Conservation (phyloP, 805 yeast genomes). For the Candida alai region DNA sequence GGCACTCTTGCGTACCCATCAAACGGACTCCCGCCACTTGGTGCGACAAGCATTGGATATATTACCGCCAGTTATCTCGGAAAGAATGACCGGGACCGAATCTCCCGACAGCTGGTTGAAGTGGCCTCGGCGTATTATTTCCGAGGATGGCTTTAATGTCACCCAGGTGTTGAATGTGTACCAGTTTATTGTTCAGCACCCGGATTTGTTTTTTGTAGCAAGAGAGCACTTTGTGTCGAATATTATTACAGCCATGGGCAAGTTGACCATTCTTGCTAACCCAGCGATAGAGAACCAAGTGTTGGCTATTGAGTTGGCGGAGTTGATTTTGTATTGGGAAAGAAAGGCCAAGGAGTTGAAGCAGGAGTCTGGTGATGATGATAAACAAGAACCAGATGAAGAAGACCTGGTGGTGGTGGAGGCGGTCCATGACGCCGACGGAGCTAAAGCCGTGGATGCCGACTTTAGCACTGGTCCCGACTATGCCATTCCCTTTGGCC, state of each 20-base stretch:
- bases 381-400: constrained; percentile 5
- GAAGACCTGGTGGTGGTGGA: constrained; percentile 11
- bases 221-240: constrained; percentile 87
- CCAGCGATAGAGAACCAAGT: constrained; percentile 78
- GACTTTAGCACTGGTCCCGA: constrained; percentile 46
- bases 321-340: constrained; percentile 85
- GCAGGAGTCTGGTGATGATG: constrained; percentile 2
- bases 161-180: constrained; percentile 83
- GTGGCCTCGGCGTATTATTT: constrained; percentile 89
- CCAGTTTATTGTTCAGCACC: constrained; percentile 82
- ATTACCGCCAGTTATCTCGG: constrained; percentile 81
- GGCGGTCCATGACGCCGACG: constrained; percentile 7
- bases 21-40: constrained; percentile 75
- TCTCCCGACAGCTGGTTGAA: constrained; percentile 74
- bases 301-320: constrained; percentile 86
- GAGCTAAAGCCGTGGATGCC: constrained; percentile 2
- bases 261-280: constrained; percentile 72
- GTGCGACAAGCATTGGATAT: constrained; percentile 85
- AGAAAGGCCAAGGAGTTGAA: constrained; percentile 22
- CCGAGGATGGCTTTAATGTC: constrained; percentile 86
- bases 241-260: constrained; percentile 89
- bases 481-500: constrained; percentile 67
- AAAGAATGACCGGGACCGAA: constrained; percentile 54
- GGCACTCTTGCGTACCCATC: constrained; percentile 80
- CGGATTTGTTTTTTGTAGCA: constrained; percentile 78